A percentile compares a stretch with the other conserved stretches of the same genome.
Evolutionary conservation across 495 filamentous ascomycete genomes (phyloP).

Genomic region (Lophiotrema nucula): DNA sequence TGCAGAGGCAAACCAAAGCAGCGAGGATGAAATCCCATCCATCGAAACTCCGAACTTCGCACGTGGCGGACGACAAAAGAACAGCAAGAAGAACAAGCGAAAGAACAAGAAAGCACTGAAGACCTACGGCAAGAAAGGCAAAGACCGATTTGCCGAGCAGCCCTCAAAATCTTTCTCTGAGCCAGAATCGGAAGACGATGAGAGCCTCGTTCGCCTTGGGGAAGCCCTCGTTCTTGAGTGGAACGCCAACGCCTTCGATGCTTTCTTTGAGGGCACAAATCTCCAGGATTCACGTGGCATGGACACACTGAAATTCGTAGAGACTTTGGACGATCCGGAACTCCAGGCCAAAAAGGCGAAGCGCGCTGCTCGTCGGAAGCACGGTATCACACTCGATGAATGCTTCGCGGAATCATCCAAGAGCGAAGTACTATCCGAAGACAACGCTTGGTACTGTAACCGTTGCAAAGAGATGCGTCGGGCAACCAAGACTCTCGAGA

Average conservation of each 20-base stretch:
- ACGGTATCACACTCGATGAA: conserved; percentile 80
- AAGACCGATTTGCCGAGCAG: conserved; percentile 24
- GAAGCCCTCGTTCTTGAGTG: conserved; percentile 88
- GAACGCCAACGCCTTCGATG: conserved; percentile 62
- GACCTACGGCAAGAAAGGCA: conserved; percentile 39
- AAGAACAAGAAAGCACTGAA: conserved; percentile 26
- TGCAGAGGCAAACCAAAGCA: conserved; percentile 18
- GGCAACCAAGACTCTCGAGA: conserved; percentile 91
- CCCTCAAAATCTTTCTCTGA: conserved; percentile 24
- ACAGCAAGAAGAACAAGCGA: conserved; percentile 23
- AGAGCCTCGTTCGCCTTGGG: conserved; percentile 64
- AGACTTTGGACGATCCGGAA: conserved; percentile 62
- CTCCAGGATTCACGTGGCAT: conserved; percentile 51
- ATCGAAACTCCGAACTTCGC: conserved; percentile 7
- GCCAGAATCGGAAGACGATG: conserved; percentile 49
- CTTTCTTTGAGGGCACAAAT: conserved; percentile 61
- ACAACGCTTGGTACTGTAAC: conserved; percentile 95
- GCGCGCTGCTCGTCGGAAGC: conserved; percentile 61
- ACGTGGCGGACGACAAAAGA: conserved; percentile 24
- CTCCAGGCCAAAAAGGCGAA: conserved; percentile 59
- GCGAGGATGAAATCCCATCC: conserved; percentile 20
- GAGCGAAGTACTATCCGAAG: conserved; percentile 85
- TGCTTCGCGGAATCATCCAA: conserved; percentile 93
- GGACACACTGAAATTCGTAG: conserved; percentile 53
- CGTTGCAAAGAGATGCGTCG: conserved; percentile 89